Conservation (phyloP, 202 grass and related monocot species). For the Elaeis oleifera region DNA sequence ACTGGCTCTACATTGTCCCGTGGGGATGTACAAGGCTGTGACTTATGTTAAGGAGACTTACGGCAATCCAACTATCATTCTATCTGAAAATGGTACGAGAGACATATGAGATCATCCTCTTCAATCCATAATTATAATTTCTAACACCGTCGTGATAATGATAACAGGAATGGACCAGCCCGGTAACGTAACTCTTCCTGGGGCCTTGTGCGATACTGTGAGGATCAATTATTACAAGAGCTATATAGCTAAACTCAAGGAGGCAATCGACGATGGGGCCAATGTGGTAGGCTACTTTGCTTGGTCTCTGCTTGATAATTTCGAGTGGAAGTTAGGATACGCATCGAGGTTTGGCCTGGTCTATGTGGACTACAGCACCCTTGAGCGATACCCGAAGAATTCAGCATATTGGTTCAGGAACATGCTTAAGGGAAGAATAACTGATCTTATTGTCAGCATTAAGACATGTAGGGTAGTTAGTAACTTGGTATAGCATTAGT, state of each 20-base stretch:
- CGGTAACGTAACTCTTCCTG: conserved; percentile 43
- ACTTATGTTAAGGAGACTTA: conserved; percentile 76
- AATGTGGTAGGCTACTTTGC: conserved; percentile 68
- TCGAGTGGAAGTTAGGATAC: conserved; percentile 66
- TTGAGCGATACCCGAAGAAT: conserved; percentile 51
- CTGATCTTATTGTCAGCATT: too few species aligned
- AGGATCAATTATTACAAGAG: conserved; percentile 52
- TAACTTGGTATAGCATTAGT: too few species aligned
- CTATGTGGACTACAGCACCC: conserved; percentile 55
- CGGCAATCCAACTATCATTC: conserved; percentile 47
- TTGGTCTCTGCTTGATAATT: conserved; percentile 85
- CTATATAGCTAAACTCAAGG: conserved; percentile 50
- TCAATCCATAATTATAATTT: too few species aligned
- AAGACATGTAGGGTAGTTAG: too few species aligned
- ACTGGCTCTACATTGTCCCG: conserved; percentile 69
- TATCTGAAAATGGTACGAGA: conserved; percentile 71
- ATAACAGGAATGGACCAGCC: conserved; percentile 77
- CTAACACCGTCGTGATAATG: not conserved
- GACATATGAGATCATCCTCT: not conserved
- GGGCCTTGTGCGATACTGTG: conserved; percentile 34
- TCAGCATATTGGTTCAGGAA: conserved; percentile 75
- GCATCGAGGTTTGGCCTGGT: conserved; percentile 64
- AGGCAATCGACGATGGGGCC: conserved; percentile 49
- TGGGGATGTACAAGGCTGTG: conserved; percentile 53
- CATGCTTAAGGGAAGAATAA: conserved; percentile 20